Base-by-base conservation (phyloP, 176 grass and related monocot genomes). In the Oryza brachyantha region DNA sequence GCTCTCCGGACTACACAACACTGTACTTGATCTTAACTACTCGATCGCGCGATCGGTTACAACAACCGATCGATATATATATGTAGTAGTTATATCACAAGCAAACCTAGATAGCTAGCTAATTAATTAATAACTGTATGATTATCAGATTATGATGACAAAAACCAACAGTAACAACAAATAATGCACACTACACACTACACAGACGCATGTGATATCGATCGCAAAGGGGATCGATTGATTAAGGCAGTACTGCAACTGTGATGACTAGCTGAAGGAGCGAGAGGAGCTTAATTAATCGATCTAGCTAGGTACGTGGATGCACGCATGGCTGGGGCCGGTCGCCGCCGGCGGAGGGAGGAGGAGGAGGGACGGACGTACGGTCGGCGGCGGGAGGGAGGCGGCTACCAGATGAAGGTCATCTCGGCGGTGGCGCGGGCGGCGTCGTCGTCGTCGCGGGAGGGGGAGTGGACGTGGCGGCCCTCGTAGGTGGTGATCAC, bases 401-500 rank as follows among this genome's bases (percentile, higher is more conserved):
- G 0, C 35, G 13, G 36, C 85, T 92, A 95, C 92, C 92, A 95
- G 67, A 92, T 76, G 81, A 95, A 95, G 84, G 36, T 89, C 89
- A 90, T 88, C 73, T 95, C 86, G 22, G 92, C 79, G 61, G 43
- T 79, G 10, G 86, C 86, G 14, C 80, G 70, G 13, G 93, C 63
- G 10, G 65, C 81, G 9, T 89, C 93, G 39, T 89, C 86, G 0
- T 95, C 90, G 14, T 96, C 87, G 36, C 62, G 87, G 39, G 93
- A 96, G 0, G 93, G 93, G 19, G 93, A 90, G 77, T 96, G 93
- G n/a, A 85, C 85, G n/a, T 96, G 93, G 29, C 87, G 87, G 43
- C 93, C 93, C 69, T 96, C 93, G 75, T 96, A 96, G 58, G 93
- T 93, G 61, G 93, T 96, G 85, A 96, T 93, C 42, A 96, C 93